Evolutionary conservation across 495 filamentous ascomycete species (phyloP).

Genomic region (Tuber magnatum): DNA sequence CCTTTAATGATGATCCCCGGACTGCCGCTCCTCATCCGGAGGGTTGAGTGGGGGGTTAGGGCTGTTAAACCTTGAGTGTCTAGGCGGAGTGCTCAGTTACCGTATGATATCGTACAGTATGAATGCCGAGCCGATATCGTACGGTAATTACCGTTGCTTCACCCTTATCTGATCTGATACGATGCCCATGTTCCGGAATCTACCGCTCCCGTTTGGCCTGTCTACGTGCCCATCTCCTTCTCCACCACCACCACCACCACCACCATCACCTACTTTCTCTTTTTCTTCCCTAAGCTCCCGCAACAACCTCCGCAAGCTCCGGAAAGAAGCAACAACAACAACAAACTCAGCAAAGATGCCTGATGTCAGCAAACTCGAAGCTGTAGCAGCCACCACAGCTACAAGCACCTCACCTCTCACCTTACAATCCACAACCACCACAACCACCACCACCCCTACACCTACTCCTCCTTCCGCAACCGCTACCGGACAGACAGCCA

Average conservation of each 20-base stretch:
- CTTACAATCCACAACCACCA: neutral
- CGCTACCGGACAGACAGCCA: neutral
- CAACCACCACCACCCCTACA: neutral
- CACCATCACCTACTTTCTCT: conserved; percentile 4
- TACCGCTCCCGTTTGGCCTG: neutral
- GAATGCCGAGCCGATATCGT: no score
- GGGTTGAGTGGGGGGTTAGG: neutral
- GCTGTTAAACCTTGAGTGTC: neutral
- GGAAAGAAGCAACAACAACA: neutral
- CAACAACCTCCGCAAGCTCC: neutral
- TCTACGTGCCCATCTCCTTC: neutral
- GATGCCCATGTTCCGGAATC: neutral
- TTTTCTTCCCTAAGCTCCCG: neutral
- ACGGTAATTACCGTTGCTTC: neutral
- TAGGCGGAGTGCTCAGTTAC: neutral
- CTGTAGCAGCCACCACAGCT: conserved; percentile 9
- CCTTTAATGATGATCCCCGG: neutral
- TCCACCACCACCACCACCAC: neutral
- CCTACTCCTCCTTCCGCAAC: neutral
- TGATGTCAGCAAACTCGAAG: conserved; percentile 30
- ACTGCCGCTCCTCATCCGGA: neutral
- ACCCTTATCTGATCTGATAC: conserved; percentile 2
- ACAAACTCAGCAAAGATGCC: conserved; percentile 22
- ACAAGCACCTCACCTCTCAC: conserved; percentile 8
- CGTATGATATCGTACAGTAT: neutral